A percentile compares a stretch with the other conserved stretches of the same genome.
Conservation (phyloP, 73 alveolate species). For the Paraurostyla sp. region DNA sequence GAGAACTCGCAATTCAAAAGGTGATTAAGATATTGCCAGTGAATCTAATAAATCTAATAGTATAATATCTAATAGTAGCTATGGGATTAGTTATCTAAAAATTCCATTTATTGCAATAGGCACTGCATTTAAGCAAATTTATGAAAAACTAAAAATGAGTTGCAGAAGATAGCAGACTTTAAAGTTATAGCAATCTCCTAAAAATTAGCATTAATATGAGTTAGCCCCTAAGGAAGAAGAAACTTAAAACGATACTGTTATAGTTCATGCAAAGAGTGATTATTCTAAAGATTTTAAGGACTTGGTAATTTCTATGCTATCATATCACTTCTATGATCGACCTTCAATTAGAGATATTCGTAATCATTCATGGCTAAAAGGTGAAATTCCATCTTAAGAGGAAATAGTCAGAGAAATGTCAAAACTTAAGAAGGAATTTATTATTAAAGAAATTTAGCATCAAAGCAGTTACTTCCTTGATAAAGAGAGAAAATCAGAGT, state of each 20-base stretch:
- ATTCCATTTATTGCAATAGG: no score
- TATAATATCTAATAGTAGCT: no score
- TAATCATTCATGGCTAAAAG: slow-evolving; percentile 68
- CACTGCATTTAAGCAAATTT: no score
- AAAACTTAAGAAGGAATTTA: slow-evolving; percentile 47
- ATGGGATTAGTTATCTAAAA: no score
- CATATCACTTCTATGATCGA: slow-evolving; percentile 49
- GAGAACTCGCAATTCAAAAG: not conserved
- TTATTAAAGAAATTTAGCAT: slow-evolving; percentile 30
- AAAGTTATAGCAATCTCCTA: no score
- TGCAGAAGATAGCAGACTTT: no score
- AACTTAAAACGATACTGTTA: not conserved
- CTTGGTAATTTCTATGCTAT: slow-evolving; percentile 43
- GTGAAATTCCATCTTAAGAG: slow-evolving; percentile 47
- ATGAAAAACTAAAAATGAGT: no score
- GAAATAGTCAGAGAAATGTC: slow-evolving; percentile 55
- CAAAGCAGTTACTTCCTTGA: slow-evolving; percentile 43
- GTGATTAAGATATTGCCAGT: not conserved
- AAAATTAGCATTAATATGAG: not conserved
- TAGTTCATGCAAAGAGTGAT: not conserved
- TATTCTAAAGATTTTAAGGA: slow-evolving; percentile 54
- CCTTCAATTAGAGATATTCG: slow-evolving; percentile 52
- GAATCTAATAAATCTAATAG: no score
- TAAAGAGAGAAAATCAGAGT: not conserved
- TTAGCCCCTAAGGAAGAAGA: slow-evolving; percentile 46